Percentiles rank a stretch among this genome's conserved stretches.
Conservation (phyloP, 257 asterid species). For the Lithospermum erythrorhizon region DNA sequence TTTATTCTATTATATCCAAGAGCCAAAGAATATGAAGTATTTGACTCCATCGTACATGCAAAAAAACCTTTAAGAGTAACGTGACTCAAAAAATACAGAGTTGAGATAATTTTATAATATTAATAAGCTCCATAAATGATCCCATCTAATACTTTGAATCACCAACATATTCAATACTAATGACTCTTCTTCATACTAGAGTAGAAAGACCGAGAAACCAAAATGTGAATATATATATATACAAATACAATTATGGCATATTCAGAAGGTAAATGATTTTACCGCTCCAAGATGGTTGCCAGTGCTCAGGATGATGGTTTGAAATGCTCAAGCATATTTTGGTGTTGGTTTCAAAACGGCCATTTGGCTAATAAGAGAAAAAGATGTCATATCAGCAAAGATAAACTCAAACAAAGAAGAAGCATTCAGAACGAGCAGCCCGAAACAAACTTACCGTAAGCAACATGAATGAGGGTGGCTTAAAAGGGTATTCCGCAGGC, state of each 20-base stretch:
- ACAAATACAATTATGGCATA: not conserved
- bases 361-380: constrained; percentile 53
- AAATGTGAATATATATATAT: not conserved
- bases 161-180: not conserved
- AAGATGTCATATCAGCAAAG: constrained; percentile 9
- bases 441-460: constrained; percentile 41
- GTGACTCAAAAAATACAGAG: no score
- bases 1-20: no score
- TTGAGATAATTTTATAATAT: no score
- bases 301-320: constrained; percentile 96
- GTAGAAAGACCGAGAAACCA: not conserved
- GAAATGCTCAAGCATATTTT: constrained; percentile 97
- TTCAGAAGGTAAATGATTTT: constrained; percentile 7
- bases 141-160: no score
- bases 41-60: no score
- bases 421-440: not conserved
- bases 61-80: no score
- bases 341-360: constrained; percentile 92
- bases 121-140: no score
- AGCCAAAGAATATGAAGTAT: no score
- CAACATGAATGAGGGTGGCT: constrained; percentile 86
- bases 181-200: not conserved
- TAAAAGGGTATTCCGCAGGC: constrained; percentile 79
- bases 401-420: not conserved
- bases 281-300: constrained; percentile 99